These are phyloP conservation scores for Serendipita sp. DNA, from an alignment of 768 basidiomycete genomes.

Conservation along the genomic window DNA sequence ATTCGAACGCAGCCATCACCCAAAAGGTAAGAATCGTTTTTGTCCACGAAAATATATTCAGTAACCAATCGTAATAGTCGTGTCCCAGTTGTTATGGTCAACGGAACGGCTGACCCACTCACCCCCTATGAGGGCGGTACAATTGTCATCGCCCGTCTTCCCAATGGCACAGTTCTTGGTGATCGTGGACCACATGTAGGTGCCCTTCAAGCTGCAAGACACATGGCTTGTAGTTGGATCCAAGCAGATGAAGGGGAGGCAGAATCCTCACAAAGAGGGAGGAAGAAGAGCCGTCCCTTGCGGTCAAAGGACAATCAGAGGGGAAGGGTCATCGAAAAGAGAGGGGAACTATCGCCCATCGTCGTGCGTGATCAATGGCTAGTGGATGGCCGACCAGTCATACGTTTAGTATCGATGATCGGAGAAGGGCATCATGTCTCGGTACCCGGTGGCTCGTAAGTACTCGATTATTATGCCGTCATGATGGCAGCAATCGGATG, in stretches of 20 bases:
- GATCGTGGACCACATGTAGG: background rate
- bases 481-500: no score
- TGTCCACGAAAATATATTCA: background rate
- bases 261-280: no score
- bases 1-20: background rate
- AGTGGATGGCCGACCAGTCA: background rate
- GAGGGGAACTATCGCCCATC: background rate
- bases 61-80: background rate
- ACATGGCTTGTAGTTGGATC: background rate
- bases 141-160: background rate
- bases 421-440: constrained; percentile 2
- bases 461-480: background rate
- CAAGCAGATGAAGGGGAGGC: background rate
- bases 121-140: background rate
- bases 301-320: no score
- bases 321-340: background rate
- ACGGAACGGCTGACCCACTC: background rate
- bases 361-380: background rate
- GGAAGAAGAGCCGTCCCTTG: no score
- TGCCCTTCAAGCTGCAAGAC: background rate
- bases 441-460: constrained; percentile 3
- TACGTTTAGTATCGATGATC: background rate
- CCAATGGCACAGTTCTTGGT: background rate
- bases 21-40: background rate
- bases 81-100: background rate